Conservation (phyloP, 1,139 yeast species). For the Pichia sp. region DNA sequence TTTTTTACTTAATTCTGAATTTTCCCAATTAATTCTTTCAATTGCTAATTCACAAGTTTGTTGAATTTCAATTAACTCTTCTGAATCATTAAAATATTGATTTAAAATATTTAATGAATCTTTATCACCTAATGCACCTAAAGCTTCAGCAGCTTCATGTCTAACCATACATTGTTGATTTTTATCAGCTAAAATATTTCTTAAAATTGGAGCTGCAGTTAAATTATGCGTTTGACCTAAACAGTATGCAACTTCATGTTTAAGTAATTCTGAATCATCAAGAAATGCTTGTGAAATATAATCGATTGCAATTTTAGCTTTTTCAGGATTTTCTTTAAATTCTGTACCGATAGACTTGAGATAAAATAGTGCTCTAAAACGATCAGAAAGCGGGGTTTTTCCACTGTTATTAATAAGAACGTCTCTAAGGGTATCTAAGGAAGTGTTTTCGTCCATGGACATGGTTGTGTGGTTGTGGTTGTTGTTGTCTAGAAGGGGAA, state of each 20-base stretch:
- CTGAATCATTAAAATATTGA: constrained; percentile 67
- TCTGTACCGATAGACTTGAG: constrained; percentile 79
- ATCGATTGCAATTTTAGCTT: constrained; percentile 59
- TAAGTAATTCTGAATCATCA: constrained; percentile 85
- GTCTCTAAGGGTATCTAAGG: constrained; percentile 66
- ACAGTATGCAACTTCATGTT: constrained; percentile 98
- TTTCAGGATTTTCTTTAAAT: constrained; percentile 42
- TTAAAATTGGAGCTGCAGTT: constrained; percentile 67
- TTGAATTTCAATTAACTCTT: constrained; percentile 66
- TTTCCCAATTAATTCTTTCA: constrained; percentile 90
- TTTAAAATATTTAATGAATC: constrained; percentile 66
- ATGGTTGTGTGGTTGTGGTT: background rate
- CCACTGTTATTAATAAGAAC: constrained; percentile 60
- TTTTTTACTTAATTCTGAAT: constrained; percentile 52
- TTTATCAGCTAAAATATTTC: constrained; percentile 60
- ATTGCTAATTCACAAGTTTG: constrained; percentile 98
- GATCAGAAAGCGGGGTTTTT: constrained; percentile 64
- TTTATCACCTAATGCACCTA: constrained; percentile 88
- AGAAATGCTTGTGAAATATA: constrained; percentile 77
- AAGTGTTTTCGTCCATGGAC: constrained; percentile 41
- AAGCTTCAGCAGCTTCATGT: constrained; percentile 98
- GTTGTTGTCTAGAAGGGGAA: no score
- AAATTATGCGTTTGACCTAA: constrained; percentile 90
- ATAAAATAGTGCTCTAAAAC: constrained; percentile 91
- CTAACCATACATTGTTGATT: constrained; percentile 92